Evolutionary conservation across 331 rosid species (phyloP), one percentile per base, ranked within the genome.

Genomic region (Acacia pycnantha): DNA sequence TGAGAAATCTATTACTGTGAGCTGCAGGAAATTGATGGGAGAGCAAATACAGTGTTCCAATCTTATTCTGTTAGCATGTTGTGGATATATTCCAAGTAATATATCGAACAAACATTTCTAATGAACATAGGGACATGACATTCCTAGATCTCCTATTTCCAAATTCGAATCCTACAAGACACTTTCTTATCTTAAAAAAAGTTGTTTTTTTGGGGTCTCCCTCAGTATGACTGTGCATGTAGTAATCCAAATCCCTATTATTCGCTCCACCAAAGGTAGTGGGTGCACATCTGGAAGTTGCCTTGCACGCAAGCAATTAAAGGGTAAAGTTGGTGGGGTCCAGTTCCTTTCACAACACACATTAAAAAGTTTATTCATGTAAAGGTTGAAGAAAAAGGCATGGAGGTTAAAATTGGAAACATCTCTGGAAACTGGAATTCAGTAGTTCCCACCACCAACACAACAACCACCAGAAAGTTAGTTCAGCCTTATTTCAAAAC

Each of bases 251-350:
- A 41, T 70, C 74, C 53, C 73, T 12, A 12, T 70, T 40, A 70
- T 47, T 27, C 50, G n/a, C 74, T 70, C 26, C 53, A 15, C 70
- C 43, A 14, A 64, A 29, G 41, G 41, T 6, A 61, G 37, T 61
- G 53, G 47, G 54, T 24, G 35, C 29, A 70, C 70, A 70, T 44
- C 50, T 70, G 48, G 62, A 3, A 54, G 31, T 41, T 41, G 33
- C 77, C 61, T 56, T 48, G 62, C 24, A 33, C 48, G 41, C 77
- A 79, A 54, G 70, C 46, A 44, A 59, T 40, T 54, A 41, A 79
- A 71, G 67, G 43, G 51, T 41, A 40, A 51, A 58, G 67, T 35
- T 35, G 44, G 69, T 53, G 68, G 54, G 69, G 40, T 62, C 66
- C 69, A 13, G 37, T 14, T 27, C 10, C 69, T 27, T 27, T 27